These are phyloP conservation scores for Gossypium gossypioides DNA, from an alignment of 441 rosid genomes.

Conservation along the genomic window DNA sequence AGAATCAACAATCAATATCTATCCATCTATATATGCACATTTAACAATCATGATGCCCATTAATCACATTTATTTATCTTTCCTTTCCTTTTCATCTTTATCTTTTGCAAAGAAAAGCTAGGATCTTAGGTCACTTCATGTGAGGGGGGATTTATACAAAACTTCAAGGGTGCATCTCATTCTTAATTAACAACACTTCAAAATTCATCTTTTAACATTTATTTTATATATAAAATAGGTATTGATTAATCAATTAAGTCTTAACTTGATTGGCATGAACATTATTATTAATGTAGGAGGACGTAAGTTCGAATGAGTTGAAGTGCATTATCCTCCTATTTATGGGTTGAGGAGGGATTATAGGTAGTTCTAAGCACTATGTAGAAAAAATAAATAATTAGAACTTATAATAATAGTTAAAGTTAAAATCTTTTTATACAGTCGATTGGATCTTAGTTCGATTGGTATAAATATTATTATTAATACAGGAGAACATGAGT, in stretches of 20 bases:
- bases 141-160: not conserved
- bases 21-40: not conserved
- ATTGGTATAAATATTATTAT: too few relatives aligned
- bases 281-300: fast-evolving
- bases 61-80: slow-evolving; percentile 1
- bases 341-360: not conserved
- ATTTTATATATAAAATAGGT: not conserved
- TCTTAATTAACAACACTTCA: not conserved
- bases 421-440: too few relatives aligned
- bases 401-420: too few relatives aligned
- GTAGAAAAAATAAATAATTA: too few relatives aligned
- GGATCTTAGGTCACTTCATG: slow-evolving; percentile 36
- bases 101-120: slow-evolving; percentile 21
- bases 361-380: fast-evolving
- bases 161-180: not conserved
- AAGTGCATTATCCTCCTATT: too few relatives aligned
- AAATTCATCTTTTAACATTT: not conserved
- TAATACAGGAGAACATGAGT: fast-evolving
- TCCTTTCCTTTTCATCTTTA: not conserved
- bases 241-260: too few relatives aligned
- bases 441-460: too few relatives aligned
- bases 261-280: too few relatives aligned
- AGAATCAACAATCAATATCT: not conserved
- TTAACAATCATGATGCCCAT: slow-evolving; percentile 19
- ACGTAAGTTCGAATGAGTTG: too few relatives aligned